Conservation (phyloP, 306 rosid species). For the Begonia peltatifolia region DNA sequence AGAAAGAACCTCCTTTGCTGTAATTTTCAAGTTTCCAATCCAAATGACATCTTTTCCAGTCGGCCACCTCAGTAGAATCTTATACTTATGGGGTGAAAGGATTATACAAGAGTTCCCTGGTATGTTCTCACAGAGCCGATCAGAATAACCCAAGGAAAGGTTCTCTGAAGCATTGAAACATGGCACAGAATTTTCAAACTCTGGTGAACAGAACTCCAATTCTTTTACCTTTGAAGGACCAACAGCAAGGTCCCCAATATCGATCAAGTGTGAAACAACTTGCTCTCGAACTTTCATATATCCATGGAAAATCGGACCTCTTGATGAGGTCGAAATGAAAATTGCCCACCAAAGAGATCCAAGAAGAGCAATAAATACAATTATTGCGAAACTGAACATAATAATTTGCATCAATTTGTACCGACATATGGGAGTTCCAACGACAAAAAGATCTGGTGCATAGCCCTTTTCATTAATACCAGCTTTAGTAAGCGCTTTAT, state of each 20-base stretch:
- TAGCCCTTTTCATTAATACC: conserved; percentile 50
- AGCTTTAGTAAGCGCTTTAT: conserved; percentile 40
- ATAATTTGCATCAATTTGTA: conserved; percentile 48
- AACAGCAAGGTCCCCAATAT: conserved; percentile 69
- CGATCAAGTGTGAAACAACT: conserved; percentile 66
- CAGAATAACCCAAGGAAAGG: conserved; percentile 38
- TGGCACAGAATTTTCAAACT: conserved; percentile 62
- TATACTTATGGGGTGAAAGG: conserved; percentile 66
- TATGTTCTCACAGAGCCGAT: conserved; percentile 41
- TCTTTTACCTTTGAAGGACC: conserved; percentile 63
- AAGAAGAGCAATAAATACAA: conserved; percentile 58
- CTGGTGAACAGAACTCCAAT: conserved; percentile 66
- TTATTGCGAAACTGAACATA: conserved; percentile 48
- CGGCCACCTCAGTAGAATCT: conserved; percentile 90
- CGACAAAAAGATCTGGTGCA: conserved; percentile 39
- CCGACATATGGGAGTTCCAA: conserved; percentile 41
- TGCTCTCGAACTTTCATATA: conserved; percentile 54
- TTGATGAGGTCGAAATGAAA: conserved; percentile 31
- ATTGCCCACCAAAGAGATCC: conserved; percentile 83
- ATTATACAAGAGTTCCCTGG: conserved; percentile 50
- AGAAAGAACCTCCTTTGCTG: conserved; percentile 80
- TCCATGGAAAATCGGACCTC: too few relatives aligned
- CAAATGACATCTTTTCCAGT: conserved; percentile 88
- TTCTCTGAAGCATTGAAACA: conserved; percentile 65
- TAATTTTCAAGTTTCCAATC: conserved; percentile 69